Conservation (phyloP, 495 filamentous ascomycete genomes). For the Trichoderma orchidacearum region DNA sequence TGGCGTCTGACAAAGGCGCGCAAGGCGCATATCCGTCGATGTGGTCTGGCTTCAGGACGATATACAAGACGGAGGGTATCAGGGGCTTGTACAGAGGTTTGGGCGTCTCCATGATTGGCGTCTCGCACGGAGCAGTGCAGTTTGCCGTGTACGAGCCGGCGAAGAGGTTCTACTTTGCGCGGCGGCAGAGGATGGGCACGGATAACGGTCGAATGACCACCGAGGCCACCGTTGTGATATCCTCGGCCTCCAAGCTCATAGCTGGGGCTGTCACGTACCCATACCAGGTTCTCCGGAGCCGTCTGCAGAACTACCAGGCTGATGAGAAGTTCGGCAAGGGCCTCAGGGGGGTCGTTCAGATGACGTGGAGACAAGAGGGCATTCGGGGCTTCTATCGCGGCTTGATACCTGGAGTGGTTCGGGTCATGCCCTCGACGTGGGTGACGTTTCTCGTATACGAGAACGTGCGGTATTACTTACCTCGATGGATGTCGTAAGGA, state of each 20-base stretch:
- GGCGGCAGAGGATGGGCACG: slow-evolving; percentile 14
- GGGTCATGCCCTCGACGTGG: slow-evolving; percentile 89
- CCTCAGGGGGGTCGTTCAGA: slow-evolving; percentile 51
- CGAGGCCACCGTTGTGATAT: slow-evolving; percentile 62
- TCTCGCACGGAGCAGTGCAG: slow-evolving; percentile 87
- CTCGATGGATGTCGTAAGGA: slow-evolving; percentile 15
- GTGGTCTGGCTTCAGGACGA: slow-evolving; percentile 51
- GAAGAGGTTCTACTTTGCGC: slow-evolving; percentile 40
- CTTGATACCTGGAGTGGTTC: slow-evolving; percentile 70
- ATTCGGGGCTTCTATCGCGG: slow-evolving; percentile 84
- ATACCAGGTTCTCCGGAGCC: slow-evolving; percentile 77
- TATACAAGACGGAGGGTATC: slow-evolving; percentile 50
- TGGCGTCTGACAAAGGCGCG: slow-evolving; percentile 58
- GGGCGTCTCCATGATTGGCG: slow-evolving; percentile 72
- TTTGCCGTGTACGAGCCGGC: slow-evolving; percentile 91
- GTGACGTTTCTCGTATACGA: slow-evolving; percentile 98
- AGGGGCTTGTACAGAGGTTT: slow-evolving; percentile 75
- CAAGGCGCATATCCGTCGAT: slow-evolving; percentile 77
- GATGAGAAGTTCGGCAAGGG: slow-evolving; percentile 52
- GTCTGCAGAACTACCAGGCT: slow-evolving; percentile 81
- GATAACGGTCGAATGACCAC: slow-evolving; percentile 43
- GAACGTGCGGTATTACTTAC: slow-evolving; percentile 64
- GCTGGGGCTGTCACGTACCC: slow-evolving; percentile 84
- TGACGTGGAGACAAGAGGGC: slow-evolving; percentile 70
- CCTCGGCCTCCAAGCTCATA: slow-evolving; percentile 71